Conservation (phyloP, 2,329 filamentous ascomycete genomes). For the Metarhizium rileyi region DNA sequence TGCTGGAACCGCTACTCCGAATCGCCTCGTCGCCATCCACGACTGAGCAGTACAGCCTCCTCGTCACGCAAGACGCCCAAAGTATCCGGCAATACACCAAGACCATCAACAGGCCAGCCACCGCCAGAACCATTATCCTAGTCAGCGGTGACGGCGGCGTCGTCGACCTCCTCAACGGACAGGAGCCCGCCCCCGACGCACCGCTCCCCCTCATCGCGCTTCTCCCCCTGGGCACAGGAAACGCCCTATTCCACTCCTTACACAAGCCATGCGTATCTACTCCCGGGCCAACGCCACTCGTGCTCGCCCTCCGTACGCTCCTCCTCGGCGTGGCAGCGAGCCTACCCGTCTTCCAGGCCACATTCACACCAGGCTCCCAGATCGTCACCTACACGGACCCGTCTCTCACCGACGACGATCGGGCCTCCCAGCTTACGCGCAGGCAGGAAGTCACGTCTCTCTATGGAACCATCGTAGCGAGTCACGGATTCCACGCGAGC, state of each 20-base stretch:
- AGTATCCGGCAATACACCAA: conserved; percentile 56
- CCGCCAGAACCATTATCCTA: conserved; percentile 54
- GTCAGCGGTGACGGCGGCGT: conserved; percentile 84
- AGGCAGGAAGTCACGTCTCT: conserved; percentile 32
- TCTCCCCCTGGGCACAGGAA: conserved; percentile 55
- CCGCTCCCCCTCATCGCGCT: conserved; percentile 37
- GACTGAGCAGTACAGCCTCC: conserved; percentile 23
- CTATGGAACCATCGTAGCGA: conserved; percentile 75
- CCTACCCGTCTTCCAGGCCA: conserved; percentile 53
- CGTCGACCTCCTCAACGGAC: conserved; percentile 67
- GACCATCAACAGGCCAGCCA: conserved; percentile 15
- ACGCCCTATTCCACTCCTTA: conserved; percentile 53
- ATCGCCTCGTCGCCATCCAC: conserved; percentile 18
- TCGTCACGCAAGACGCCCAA: conserved; percentile 52
- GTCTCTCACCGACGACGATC: neutral
- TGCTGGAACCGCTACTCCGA: conserved; percentile 46
- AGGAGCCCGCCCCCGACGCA: conserved; percentile 11
- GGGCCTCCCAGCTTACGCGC: conserved; percentile 9
- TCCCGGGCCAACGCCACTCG: conserved; percentile 29
- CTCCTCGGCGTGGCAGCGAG: conserved; percentile 43
- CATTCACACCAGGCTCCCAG: conserved; percentile 48
- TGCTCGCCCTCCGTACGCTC: conserved; percentile 46
- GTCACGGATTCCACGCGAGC: conserved; percentile 82
- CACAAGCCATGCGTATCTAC: conserved; percentile 46
- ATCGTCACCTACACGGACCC: conserved; percentile 29